Conservation (phyloP, 78 protist species). For the Acrasis kona region DNA sequence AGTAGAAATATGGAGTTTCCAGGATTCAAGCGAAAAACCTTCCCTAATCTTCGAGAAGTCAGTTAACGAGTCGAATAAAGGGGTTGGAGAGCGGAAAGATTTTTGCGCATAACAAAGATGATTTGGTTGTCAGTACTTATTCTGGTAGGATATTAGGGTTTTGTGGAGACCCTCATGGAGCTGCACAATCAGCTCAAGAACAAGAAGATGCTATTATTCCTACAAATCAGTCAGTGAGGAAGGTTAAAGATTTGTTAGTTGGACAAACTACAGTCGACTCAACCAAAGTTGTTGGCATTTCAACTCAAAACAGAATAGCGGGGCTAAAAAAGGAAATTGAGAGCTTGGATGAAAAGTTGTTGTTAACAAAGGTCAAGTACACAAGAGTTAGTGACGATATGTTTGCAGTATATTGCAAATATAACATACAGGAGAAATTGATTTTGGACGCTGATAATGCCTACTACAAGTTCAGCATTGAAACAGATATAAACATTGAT, state of each 20-base stretch:
- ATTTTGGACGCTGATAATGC: not conserved
- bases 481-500: constrained; percentile 12
- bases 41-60: not conserved
- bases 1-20: constrained; percentile 10
- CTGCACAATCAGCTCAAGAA: no score
- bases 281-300: no score
- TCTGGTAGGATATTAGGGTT: constrained; percentile 15
- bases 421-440: constrained; percentile 5
- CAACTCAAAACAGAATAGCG: not conserved
- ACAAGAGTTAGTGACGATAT: not conserved
- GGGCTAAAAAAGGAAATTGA: constrained; percentile 6
- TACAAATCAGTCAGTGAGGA: no score
- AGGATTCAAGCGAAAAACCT: not conserved
- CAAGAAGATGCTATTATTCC: no score
- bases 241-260: no score
- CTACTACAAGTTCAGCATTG: not conserved
- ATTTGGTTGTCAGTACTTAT: constrained; percentile 15
- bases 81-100: not conserved
- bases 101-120: not conserved
- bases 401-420: not conserved
- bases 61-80: not conserved
- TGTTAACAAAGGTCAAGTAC: not conserved
- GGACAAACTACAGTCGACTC: no score
- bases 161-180: not conserved
- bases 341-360: not conserved